These are phyloP conservation scores for Pisolithus tinctorius DNA, from an alignment of 768 basidiomycete species.

Conservation along the genomic window DNA sequence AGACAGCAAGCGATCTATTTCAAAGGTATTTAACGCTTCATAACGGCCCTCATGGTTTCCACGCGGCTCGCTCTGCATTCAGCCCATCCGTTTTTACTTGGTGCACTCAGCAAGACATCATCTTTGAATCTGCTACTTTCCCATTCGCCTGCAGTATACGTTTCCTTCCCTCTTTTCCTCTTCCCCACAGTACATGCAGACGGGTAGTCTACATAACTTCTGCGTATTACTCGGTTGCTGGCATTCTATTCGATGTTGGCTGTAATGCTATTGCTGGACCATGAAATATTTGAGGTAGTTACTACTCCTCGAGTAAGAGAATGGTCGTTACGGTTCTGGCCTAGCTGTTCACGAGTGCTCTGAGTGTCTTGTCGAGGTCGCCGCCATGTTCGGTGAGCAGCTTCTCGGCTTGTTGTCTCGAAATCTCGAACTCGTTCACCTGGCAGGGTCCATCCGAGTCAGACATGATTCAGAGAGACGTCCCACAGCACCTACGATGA, in stretches of 20 bases:
- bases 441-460: slow-evolving; percentile 1
- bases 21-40: slow-evolving; percentile 28
- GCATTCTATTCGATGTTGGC: slow-evolving; percentile 24
- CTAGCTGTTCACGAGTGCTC: slow-evolving; percentile 21
- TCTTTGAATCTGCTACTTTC: slow-evolving; percentile 3
- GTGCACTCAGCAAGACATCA: background rate
- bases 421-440: slow-evolving; percentile 26
- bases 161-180: slow-evolving; percentile 9
- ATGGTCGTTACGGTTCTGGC: background rate
- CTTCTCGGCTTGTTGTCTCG: slow-evolving; percentile 24
- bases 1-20: slow-evolving; percentile 27
- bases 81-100: background rate
- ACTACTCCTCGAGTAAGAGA: too few species aligned
- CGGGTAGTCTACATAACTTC: slow-evolving; percentile 3
- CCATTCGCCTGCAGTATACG: slow-evolving; percentile 5
- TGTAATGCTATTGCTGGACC: slow-evolving; percentile 21
- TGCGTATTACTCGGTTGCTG: slow-evolving; percentile 12
- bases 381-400: slow-evolving; percentile 23
- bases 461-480: background rate
- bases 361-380: slow-evolving; percentile 23
- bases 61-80: background rate
- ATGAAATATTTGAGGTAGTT: slow-evolving; percentile 6
- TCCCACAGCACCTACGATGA: slow-evolving; percentile 17
- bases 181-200: slow-evolving; percentile 5
- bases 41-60: slow-evolving; percentile 19